phyloP scores from a whole-genome alignment of 441 rosid genomes.

The Erodium moschatum region DNA sequence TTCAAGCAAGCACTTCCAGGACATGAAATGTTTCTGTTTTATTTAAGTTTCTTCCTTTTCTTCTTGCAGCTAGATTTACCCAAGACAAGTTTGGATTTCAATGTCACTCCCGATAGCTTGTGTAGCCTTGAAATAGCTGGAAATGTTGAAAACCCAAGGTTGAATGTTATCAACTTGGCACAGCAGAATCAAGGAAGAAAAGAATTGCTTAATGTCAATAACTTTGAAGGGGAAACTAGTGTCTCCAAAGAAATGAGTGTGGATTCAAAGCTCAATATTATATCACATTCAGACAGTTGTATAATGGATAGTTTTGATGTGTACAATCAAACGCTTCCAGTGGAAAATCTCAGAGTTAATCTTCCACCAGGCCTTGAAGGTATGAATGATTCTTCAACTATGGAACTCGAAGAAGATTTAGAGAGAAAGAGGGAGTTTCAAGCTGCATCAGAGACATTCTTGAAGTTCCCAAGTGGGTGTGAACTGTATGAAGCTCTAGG shows the following conservation, averaged over 20 bases:
- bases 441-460: slow-evolving; percentile 26
- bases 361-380: slow-evolving; percentile 28
- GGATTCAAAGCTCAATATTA: slow-evolving; percentile 24
- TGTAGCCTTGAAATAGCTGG: slow-evolving; percentile 30
- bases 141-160: slow-evolving; percentile 27
- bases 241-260: slow-evolving; percentile 30
- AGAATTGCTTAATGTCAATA: slow-evolving; percentile 23
- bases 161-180: slow-evolving; percentile 29
- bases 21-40: too few species aligned
- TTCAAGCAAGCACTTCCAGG: too few species aligned
- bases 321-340: slow-evolving; percentile 35
- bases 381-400: slow-evolving; percentile 29
- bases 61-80: too few species aligned
- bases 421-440: slow-evolving; percentile 15
- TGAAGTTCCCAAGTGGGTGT: slow-evolving; percentile 51
- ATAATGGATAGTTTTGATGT: slow-evolving; percentile 23
- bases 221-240: slow-evolving; percentile 35
- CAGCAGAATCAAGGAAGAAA: slow-evolving; percentile 25
- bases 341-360: slow-evolving; percentile 34
- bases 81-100: too few species aligned
- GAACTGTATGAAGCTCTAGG: slow-evolving; percentile 87
- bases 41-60: too few species aligned
- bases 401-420: slow-evolving; percentile 26
- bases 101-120: too few species aligned
- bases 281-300: slow-evolving; percentile 31